Base-by-base conservation (phyloP, 306 rosid genomes). In the Echinosophora koreensis region DNA sequence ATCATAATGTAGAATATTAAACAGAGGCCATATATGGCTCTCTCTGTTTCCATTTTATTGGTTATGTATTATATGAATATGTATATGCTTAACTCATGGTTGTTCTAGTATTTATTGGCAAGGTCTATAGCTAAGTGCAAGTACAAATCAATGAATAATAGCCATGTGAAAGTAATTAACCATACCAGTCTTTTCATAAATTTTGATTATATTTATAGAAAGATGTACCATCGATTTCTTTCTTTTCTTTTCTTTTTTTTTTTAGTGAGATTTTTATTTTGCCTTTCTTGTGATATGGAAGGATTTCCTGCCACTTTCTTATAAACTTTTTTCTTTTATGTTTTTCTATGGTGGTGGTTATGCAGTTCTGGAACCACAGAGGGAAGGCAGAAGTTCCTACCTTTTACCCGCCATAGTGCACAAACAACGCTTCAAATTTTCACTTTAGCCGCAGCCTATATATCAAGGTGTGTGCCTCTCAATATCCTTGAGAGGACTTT, bases 311-410 rank as follows among this genome's bases (percentile, higher is more conserved):
- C 71, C 66, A 69, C 71, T 66, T 66, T 32, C 14, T 42, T 47
- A 32, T 46, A 3, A 28, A 15, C 4, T 12, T 17, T 16, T 18
- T 39, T 22, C 5, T 7, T 18, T 12, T 57, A 7, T 35, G 11
- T 50, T 15, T 63, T 64, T 44, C 22, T 41, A 6, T 74, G 73
- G 60, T 77, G 55, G 32, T 60, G 65, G 1, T 68, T 32, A 57
- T 82, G 66, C 80, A 95, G 98, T 81, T 95, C 98, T 34, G 97
- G 98, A 84, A 95, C 98, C 46, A 95, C 98, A 1, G 97, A 89
- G 11, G 98, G 98, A 54, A 87, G 91, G 67, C 98, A 92, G 56
- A 95, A 95, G 82, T 92, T 79, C 42, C 89, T 95, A 55, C 98
- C 97, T 12, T 95, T 95, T 72, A 95, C 97, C 4, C 68, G 56